phyloP scores from a whole-genome alignment of 2,329 filamentous ascomycete species.

The Colletotrichum liriopes region DNA sequence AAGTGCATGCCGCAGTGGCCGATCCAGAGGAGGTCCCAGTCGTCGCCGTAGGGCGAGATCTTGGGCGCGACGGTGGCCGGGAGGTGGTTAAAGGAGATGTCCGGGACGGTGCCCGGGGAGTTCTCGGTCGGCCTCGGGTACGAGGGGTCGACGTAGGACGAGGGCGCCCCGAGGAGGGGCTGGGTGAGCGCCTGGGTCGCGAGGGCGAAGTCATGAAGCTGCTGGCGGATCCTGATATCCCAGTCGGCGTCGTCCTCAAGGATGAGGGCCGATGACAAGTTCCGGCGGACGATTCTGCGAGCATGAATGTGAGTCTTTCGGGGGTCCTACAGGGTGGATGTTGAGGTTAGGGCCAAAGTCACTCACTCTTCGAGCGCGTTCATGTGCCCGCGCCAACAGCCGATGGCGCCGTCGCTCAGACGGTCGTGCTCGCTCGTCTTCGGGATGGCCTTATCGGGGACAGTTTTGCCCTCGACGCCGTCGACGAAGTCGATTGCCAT shows the following conservation, averaged over 20 bases:
- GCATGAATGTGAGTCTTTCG: too few relatives aligned
- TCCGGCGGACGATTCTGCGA: slow-evolving; percentile 58
- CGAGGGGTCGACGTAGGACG: slow-evolving; percentile 47
- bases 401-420: slow-evolving; percentile 48
- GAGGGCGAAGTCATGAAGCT: slow-evolving; percentile 60
- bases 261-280: slow-evolving; percentile 64
- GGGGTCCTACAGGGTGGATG: neutral
- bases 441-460: slow-evolving; percentile 56
- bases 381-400: slow-evolving; percentile 59
- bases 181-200: slow-evolving; percentile 55
- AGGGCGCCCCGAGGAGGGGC: slow-evolving; percentile 44
- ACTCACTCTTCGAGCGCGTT: slow-evolving; percentile 53
- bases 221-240: slow-evolving; percentile 66
- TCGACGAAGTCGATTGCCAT: slow-evolving; percentile 63
- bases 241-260: slow-evolving; percentile 73
- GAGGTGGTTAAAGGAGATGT: slow-evolving; percentile 46
- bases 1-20: slow-evolving; percentile 63
- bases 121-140: too few relatives aligned
- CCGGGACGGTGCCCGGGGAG: slow-evolving; percentile 23
- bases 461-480: slow-evolving; percentile 57
- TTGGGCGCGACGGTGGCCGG: slow-evolving; percentile 42
- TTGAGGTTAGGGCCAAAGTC: neutral
- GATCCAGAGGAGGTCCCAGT: slow-evolving; percentile 68
- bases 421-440: slow-evolving; percentile 52
- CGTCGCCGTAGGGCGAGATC: slow-evolving; percentile 63